phyloP scores from a whole-genome alignment of 768 basidiomycete species.

The Brasilioporus rufonigricans region DNA sequence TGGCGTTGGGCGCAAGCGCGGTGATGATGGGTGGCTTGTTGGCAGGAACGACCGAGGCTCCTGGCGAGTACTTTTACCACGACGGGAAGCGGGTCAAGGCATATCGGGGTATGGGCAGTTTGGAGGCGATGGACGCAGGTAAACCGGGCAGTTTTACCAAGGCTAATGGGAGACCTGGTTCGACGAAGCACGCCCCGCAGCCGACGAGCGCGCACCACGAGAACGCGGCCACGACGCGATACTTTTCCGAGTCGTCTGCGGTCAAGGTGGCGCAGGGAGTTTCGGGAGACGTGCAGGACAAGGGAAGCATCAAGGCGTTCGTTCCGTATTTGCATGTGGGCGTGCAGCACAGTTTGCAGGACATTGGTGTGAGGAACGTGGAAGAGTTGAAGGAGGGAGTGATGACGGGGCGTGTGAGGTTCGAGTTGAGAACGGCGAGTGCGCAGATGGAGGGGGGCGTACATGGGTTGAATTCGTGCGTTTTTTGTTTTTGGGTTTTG shows the following conservation, averaged over 20 bases:
- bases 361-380: conserved; percentile 78
- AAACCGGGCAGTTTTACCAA: conserved; percentile 36
- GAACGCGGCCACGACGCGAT: conserved; percentile 94
- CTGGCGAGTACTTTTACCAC: conserved; percentile 99
- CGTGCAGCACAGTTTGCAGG: conserved; percentile 93
- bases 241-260: conserved; percentile 51
- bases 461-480: conserved; percentile 92
- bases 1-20: conserved; percentile 89
- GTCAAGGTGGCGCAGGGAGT: conserved; percentile 98
- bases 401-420: conserved; percentile 65
- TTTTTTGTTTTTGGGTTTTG: conserved; percentile 20
- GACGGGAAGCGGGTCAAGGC: conserved; percentile 99
- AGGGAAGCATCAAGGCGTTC: conserved; percentile 92
- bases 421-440: conserved; percentile 91
- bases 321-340: conserved; percentile 81
- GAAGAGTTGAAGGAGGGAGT: conserved; percentile 66
- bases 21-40: conserved; percentile 99
- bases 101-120: conserved; percentile 97
- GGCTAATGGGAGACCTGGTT: conserved; percentile 26
- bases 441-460: conserved; percentile 97
- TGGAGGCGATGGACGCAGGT: conserved; percentile 90
- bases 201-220: conserved; percentile 55
- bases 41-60: conserved; percentile 95
- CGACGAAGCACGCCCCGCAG: conserved; percentile 47
- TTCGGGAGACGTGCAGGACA: conserved; percentile 95